A percentile compares a stretch with the other conserved stretches of the same genome.
Conservation (phyloP, 257 asterid species). For the Penstemon davidsonii region DNA sequence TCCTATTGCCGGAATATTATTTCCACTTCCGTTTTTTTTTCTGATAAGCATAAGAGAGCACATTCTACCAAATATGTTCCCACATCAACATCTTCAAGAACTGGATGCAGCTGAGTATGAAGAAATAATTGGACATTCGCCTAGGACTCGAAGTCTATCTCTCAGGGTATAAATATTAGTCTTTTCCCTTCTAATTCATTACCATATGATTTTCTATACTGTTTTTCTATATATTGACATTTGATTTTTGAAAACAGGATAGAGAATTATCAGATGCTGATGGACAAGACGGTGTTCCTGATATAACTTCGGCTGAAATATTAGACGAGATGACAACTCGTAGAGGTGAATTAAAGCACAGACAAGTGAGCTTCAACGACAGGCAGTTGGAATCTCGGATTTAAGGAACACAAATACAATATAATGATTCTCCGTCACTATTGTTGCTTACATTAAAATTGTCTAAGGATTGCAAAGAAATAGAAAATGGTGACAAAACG, state of each 20-base stretch:
- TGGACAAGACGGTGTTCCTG: conserved; percentile 37
- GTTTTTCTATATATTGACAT: too few relatives aligned
- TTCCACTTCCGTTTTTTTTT: conserved; percentile 81
- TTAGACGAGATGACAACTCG: conserved; percentile 79
- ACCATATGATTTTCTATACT: too few relatives aligned
- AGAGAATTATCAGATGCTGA: conserved; percentile 34
- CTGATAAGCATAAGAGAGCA: conserved; percentile 73
- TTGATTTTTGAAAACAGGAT: conserved; percentile 37
- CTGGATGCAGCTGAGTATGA: conserved; percentile 88
- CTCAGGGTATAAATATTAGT: conserved; percentile 36
- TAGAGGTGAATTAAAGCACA: conserved; percentile 75
- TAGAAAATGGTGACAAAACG: too few relatives aligned
- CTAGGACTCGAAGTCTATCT: conserved; percentile 41
- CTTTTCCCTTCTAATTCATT: too few relatives aligned
- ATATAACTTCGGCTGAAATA: conserved; percentile 55
- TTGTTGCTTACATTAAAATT: too few relatives aligned
- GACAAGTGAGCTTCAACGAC: conserved; percentile 58
- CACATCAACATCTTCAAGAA: conserved; percentile 56
- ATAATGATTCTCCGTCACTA: too few relatives aligned
- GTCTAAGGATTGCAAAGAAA: too few relatives aligned
- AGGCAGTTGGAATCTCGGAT: conserved; percentile 22
- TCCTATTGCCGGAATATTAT: conserved; percentile 83
- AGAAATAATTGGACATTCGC: conserved; percentile 68
- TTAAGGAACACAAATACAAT: too few relatives aligned
- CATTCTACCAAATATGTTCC: conserved; percentile 69